These are phyloP conservation scores for Westerdykella aurantiaca DNA, from an alignment of 2,329 filamentous ascomycete genomes.

Conservation along the genomic window DNA sequence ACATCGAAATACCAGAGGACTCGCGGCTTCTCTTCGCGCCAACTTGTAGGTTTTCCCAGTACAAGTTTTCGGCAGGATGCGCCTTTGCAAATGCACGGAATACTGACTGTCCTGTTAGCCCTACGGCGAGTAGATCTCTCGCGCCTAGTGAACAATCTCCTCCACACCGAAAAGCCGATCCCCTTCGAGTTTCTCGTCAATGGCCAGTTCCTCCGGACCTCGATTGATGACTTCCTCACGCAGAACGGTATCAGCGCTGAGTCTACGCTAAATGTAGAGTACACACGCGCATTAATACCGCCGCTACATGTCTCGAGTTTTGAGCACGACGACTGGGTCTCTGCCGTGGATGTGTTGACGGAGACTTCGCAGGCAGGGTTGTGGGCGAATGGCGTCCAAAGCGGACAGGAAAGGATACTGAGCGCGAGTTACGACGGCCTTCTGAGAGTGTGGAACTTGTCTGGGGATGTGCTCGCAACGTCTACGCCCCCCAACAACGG, in stretches of 20 bases:
- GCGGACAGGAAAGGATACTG: slow-evolving; percentile 67
- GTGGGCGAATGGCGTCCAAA: slow-evolving; percentile 48
- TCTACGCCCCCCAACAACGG: slow-evolving; percentile 61
- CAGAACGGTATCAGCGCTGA: slow-evolving; percentile 84
- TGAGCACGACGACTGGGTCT: slow-evolving; percentile 97
- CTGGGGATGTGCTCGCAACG: slow-evolving; percentile 75
- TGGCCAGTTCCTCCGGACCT: slow-evolving; percentile 82
- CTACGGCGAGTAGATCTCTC: slow-evolving; percentile 45
- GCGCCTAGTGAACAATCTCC: slow-evolving; percentile 57
- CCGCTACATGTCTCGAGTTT: slow-evolving; percentile 87
- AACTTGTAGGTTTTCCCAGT: neutral
- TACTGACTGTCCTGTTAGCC: slow-evolving; percentile 12
- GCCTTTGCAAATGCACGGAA: neutral
- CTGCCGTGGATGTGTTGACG: slow-evolving; percentile 76
- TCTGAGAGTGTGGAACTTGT: slow-evolving; percentile 78
- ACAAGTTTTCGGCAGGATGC: neutral
- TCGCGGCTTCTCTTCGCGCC: slow-evolving; percentile 6
- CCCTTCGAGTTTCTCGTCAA: slow-evolving; percentile 95
- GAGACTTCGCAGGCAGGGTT: slow-evolving; percentile 55
- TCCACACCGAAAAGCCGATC: slow-evolving; percentile 56
- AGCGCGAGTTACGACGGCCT: slow-evolving; percentile 92
- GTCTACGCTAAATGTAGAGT: slow-evolving; percentile 81
- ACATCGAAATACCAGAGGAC: slow-evolving; percentile 30
- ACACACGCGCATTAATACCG: slow-evolving; percentile 84
- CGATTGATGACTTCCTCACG: slow-evolving; percentile 83